Evolutionary conservation across 2,329 filamentous ascomycete genomes (phyloP), one percentile per base, ranked within the genome.

Genomic region (Dactylellina cionopaga): DNA sequence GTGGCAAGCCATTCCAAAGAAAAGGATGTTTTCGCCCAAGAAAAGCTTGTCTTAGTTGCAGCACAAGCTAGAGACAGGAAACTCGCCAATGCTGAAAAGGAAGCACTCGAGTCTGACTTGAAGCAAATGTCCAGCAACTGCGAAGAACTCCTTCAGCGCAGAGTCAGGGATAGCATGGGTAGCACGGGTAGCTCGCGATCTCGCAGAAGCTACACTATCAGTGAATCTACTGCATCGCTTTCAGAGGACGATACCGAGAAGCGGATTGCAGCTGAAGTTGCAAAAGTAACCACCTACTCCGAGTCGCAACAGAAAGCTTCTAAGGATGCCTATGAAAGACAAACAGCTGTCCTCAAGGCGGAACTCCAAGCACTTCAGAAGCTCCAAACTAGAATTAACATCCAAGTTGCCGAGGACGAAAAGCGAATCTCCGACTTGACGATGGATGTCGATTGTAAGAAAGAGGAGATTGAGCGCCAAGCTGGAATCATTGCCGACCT

Each of bases 111-210:
- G 46, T 54, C 37, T n/a, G 59, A 72, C 19, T 43, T 72, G 39
- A 72, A 72, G 54, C 52, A 54, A 5, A 72, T 72, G 68, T 72
- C 68, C 7, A 65, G n/a, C n/a, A 72, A 72, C 51, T 72, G 68
- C 54, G 68, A 72, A 17, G 68, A 72, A 31, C 68, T 72, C n/a
- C 41, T 72, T 25, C 68, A 72, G 5, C 68, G 68, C 22, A 63
- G 68, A n/a, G 68, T 65, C n/a, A 58, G 68, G 22, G 68, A 72
- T 33, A 72, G 68, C 51, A 65, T 72, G 6, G 46, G 59, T 37
- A 72, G 58, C 27, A n/a, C 29, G 5, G n/a, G 31, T 13, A 63
- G 68, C 37, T 54, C 59, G 17, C 59, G 51, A 46, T 71, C 66
- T 31, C 66, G 66, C 19, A 35, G 68, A 22, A 72, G 68, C 39